Percentiles rank a stretch among this genome's conserved stretches.
Evolutionary conservation across 2,329 filamentous ascomycete genomes (phyloP).

Genomic region (Colletotrichum cuscutae): DNA sequence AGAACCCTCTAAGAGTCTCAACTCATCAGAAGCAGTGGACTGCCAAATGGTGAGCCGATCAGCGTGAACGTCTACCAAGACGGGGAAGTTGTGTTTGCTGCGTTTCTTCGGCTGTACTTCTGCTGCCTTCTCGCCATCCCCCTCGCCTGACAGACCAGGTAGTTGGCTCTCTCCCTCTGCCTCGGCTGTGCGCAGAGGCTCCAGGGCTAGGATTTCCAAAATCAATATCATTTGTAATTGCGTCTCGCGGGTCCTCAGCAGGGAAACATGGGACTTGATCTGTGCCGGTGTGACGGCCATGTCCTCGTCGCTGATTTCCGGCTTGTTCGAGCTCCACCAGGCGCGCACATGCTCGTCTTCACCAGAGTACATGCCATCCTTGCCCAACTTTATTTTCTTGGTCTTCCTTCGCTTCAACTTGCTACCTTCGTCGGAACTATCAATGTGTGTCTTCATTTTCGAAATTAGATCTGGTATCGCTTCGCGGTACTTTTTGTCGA

Average conservation of each 20-base stretch:
- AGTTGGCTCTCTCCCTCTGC: conserved; percentile 57
- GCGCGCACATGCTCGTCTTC: conserved; percentile 73
- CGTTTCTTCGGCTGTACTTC: conserved; percentile 61
- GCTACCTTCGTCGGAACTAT: conserved; percentile 62
- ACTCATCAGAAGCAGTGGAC: conserved; percentile 73
- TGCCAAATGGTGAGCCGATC: conserved; percentile 88
- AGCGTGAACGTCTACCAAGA: conserved; percentile 77
- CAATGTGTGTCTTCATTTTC: conserved; percentile 64
- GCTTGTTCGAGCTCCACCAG: conserved; percentile 76
- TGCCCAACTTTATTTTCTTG: conserved; percentile 75
- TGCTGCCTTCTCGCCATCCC: conserved; percentile 43
- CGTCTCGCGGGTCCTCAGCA: conserved; percentile 79
- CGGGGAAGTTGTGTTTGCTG: conserved; percentile 70
- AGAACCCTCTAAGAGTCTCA: conserved; percentile 60
- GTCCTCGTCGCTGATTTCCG: conserved; percentile 58
- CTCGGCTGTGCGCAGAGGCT: conserved; percentile 58
- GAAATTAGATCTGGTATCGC: conserved; percentile 71
- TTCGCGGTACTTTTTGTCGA: conserved; percentile 85
- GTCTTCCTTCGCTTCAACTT: conserved; percentile 60
- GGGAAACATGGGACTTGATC: conserved; percentile 70
- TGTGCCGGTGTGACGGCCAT: conserved; percentile 59
- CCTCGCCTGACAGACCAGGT: conserved; percentile 54
- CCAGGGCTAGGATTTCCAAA: conserved; percentile 79
- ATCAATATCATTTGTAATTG: conserved; percentile 84
- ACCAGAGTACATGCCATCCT: conserved; percentile 73